Evolutionary conservation across 1,284 basidiomycete genomes (phyloP).

Genomic region (Naganishia sp.): DNA sequence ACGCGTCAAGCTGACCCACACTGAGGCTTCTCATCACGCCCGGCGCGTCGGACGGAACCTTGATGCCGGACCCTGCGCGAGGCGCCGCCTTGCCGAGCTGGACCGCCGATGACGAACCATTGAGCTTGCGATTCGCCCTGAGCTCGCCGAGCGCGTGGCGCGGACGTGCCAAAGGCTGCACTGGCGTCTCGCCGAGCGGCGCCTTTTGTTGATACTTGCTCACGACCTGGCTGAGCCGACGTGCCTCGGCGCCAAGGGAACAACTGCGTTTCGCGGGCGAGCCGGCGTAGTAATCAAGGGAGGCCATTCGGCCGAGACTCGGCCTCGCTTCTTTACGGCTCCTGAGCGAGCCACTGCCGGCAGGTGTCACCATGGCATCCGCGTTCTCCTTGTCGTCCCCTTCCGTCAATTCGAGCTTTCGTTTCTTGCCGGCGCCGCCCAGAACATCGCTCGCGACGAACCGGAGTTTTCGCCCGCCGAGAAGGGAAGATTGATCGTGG

Average conservation of each 20-base stretch:
- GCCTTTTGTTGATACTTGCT: conserved; percentile 26
- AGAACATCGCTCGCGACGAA: conserved; percentile 5
- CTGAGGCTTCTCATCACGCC: conserved; percentile 12
- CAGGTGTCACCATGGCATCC: background rate
- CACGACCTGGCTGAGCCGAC: conserved; percentile 27
- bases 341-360: background rate
- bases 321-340: conserved; percentile 1
- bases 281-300: conserved; percentile 34
- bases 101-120: conserved; percentile 9
- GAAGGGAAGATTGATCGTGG: background rate
- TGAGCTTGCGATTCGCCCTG: conserved; percentile 15
- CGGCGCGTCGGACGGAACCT: background rate
- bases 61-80: background rate
- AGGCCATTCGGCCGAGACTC: conserved; percentile 25
- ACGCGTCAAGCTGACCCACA: background rate
- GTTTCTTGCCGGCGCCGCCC: conserved; percentile 1
- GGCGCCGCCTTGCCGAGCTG: conserved; percentile 5
- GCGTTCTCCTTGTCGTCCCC: conserved; percentile 11
- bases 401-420: conserved; percentile 19
- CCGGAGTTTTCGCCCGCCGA: conserved; percentile 10
- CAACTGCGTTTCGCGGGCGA: conserved; percentile 34
- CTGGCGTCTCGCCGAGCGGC: background rate
- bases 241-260: conserved; percentile 30
- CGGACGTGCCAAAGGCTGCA: conserved; percentile 1
- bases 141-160: conserved; percentile 9